Evolutionary conservation across 352 stramenopile genomes (phyloP), one percentile per base, ranked within the genome.

Genomic region (Globisporangium canariense): DNA sequence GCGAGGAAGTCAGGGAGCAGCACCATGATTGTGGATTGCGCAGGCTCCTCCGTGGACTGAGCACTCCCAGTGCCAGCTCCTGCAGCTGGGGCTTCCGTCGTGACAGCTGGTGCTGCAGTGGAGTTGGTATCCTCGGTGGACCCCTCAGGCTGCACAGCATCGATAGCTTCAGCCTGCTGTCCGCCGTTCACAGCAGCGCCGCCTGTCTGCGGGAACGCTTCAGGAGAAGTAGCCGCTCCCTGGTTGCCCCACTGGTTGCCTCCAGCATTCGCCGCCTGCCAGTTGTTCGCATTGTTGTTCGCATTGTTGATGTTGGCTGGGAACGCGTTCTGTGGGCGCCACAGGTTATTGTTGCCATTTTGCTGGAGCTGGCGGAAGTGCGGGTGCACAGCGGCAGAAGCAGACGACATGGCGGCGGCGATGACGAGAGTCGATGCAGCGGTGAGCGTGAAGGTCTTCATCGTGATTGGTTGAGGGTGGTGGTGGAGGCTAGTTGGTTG

Each of bases 21-120:
- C 43, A 86, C 75, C 77, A 86, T 86, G 61, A 86, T 81, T 36
- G 77, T 83, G n/a, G 73, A 68, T 16, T 76, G 75, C 11, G 52
- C 43, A 55, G 78, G 22, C 25, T 36, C 22, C 10, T 30, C 22
- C 20, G 47, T 30, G 47, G 22, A 14, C 14, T n/a, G 73, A n/a
- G 18, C 16, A 38, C 25, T 14, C 16, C 59, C 49, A 8, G 54
- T 28, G 25, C 25, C 25, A 28, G 25, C 34, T 30, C 47, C 34
- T n/a, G 18, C 20, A 64, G 47, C n/a, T 60, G 62, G 55, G 1
- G 73, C 66, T 58, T 71, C 63, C 46, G 65, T 67, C 5, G 71
- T 63, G 5, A 61, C 50, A 67, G 70, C n/a, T 11, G 40, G 14
- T 14, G 13, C 49, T 40, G 11, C 10, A 25, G 38, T 36, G 11